Conservation (phyloP, 2,329 filamentous ascomycete genomes). For the Rutstroemia sp. region DNA sequence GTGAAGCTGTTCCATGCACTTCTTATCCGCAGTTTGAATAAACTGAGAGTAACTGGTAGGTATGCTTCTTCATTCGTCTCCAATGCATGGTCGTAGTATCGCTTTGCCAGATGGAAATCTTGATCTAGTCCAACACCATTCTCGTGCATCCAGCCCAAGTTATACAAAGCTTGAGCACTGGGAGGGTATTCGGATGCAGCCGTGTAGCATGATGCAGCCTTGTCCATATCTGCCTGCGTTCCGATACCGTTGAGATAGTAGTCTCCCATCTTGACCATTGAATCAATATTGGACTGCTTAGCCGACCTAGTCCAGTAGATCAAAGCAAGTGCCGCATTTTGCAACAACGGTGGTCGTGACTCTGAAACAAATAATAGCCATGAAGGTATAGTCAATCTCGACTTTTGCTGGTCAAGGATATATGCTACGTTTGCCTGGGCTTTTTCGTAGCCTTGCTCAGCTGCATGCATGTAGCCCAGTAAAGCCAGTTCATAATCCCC, state of each 20-base stretch:
- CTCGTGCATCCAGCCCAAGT: constrained; percentile 99
- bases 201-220: constrained; percentile 88
- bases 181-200: constrained; percentile 86
- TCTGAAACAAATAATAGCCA: constrained; percentile 29
- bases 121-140: constrained; percentile 89
- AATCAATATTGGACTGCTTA: constrained; percentile 87
- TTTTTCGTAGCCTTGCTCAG: constrained; percentile 65
- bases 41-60: constrained; percentile 79
- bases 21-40: constrained; percentile 75
- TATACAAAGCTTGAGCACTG: constrained; percentile 93
- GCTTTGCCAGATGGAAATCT: constrained; percentile 94
- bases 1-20: constrained; percentile 95
- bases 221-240: constrained; percentile 62
- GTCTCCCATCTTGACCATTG: constrained; percentile 95
- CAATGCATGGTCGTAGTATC: constrained; percentile 88
- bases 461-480: constrained; percentile 62
- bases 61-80: constrained; percentile 92
- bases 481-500: constrained; percentile 59
- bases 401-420: constrained; percentile 57
- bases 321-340: constrained; percentile 50
- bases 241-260: constrained; percentile 87
- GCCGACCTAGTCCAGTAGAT: constrained; percentile 95
- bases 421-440: constrained; percentile 68
- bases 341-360: constrained; percentile 37
- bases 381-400: constrained; percentile 39